Evolutionary conservation across 352 stramenopile genomes (phyloP).

Genomic region (Globisporangium cylindrosporum): DNA sequence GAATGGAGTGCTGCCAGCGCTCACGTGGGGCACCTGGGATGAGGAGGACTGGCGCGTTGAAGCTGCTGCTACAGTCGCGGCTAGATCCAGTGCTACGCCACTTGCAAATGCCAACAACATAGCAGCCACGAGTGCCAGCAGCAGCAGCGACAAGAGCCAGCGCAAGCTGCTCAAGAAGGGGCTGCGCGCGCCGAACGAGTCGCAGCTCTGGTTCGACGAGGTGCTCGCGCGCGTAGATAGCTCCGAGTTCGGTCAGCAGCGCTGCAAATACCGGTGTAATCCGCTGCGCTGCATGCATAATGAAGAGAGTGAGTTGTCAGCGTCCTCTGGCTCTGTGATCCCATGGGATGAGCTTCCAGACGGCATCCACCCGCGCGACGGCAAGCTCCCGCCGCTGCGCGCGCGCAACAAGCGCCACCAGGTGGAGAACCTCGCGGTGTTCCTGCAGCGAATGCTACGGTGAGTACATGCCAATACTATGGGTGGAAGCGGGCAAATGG

Average conservation of each 20-base stretch:
- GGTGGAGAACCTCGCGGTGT: constrained; percentile 76
- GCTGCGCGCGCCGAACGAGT: constrained; percentile 38
- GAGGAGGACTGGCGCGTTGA: constrained; percentile 23
- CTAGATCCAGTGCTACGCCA: neutral
- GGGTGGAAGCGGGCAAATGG: neutral
- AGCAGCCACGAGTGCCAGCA: neutral
- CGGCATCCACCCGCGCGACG: constrained; percentile 68
- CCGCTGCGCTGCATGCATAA: constrained; percentile 49
- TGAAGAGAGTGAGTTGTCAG: neutral
- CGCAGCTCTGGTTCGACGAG: constrained; percentile 74
- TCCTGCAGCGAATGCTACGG: constrained; percentile 60
- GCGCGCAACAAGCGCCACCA: constrained; percentile 72
- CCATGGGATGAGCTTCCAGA: constrained; percentile 57
- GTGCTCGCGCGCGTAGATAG: constrained; percentile 53
- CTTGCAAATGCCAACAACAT: neutral
- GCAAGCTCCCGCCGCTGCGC: constrained; percentile 49
- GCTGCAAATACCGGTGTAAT: constrained; percentile 55
- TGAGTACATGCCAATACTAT: constrained; percentile 12
- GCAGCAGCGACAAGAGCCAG: constrained; percentile 33
- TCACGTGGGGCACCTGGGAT: constrained; percentile 82
- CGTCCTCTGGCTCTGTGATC: constrained; percentile 28
- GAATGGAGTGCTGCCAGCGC: constrained; percentile 65
- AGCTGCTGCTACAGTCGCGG: neutral
- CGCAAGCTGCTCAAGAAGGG: constrained; percentile 53
- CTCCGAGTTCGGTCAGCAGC: constrained; percentile 30